These are phyloP conservation scores for Puya raimondii DNA, from an alignment of 176 grass and related monocot genomes.

Conservation along the genomic window DNA sequence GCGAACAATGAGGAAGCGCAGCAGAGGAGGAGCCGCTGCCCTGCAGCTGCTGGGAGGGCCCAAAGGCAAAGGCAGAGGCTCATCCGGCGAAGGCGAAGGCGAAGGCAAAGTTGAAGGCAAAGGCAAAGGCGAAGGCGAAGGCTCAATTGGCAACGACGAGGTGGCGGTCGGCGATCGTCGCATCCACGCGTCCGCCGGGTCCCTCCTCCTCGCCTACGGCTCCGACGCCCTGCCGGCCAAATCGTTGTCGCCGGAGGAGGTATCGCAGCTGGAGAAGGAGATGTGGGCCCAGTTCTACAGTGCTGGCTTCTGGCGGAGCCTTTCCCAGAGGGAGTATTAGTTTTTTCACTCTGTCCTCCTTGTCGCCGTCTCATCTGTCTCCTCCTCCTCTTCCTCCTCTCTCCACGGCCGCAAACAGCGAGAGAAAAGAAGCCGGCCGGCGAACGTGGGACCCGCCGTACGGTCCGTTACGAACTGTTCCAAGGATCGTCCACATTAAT, in stretches of 20 bases:
- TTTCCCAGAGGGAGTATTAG: conserved; percentile 19
- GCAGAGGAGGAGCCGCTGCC: neutral
- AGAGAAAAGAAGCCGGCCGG: too few relatives aligned
- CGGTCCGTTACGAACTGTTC: too few relatives aligned
- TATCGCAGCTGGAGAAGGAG: conserved; percentile 28
- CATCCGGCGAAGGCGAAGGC: conserved; percentile 15
- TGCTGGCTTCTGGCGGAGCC: conserved; percentile 54
- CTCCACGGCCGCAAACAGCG: too few relatives aligned
- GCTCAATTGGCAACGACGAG: neutral
- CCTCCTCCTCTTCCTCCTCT: too few relatives aligned
- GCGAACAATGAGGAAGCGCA: neutral
- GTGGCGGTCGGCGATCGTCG: neutral
- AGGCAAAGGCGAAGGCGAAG: too few relatives aligned
- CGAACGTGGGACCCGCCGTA: too few relatives aligned
- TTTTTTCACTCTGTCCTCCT: too few relatives aligned
- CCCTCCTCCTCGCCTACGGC: too few relatives aligned
- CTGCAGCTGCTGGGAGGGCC: too few relatives aligned
- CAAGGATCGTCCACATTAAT: too few relatives aligned
- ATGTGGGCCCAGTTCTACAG: conserved; percentile 44
- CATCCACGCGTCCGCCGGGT: too few relatives aligned
- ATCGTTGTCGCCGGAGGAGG: conserved; percentile 6
- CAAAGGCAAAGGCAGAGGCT: neutral
- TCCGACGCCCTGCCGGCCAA: neutral
- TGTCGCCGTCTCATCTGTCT: too few relatives aligned
- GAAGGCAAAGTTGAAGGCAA: neutral